Evolutionary conservation across 805 yeast genomes (phyloP).

Genomic region (Candida xyloterini): DNA sequence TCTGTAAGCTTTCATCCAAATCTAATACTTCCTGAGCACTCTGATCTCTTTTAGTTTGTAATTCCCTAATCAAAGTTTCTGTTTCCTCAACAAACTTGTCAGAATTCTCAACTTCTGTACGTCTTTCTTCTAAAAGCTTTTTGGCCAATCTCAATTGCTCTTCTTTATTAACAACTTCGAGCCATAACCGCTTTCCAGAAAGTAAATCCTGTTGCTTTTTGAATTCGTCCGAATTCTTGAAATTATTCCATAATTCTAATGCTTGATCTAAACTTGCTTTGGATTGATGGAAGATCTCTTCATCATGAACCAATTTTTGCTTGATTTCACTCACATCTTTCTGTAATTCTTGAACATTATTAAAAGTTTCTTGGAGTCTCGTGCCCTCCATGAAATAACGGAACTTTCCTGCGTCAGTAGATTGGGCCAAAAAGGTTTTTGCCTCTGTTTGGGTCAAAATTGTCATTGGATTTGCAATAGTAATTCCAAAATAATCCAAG

Average conservation of each 20-base stretch:
- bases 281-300: constrained; percentile 28
- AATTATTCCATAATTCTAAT: constrained; percentile 36
- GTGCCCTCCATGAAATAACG: constrained; percentile 79
- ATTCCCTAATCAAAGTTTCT: constrained; percentile 6
- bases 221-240: constrained; percentile 40
- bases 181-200: constrained; percentile 50
- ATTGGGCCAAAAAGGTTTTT: constrained; percentile 76
- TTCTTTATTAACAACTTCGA: constrained; percentile 35
- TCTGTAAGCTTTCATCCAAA: constrained; percentile 13
- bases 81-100: constrained; percentile 19
- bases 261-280: constrained; percentile 43
- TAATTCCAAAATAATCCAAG: constrained; percentile 66
- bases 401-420: constrained; percentile 71
- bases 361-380: constrained; percentile 61
- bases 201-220: constrained; percentile 37
- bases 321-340: constrained; percentile 39
- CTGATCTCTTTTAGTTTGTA: constrained; percentile 19
- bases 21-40: constrained; percentile 16
- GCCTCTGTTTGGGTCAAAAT: constrained; percentile 94
- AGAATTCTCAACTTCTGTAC: constrained; percentile 18
- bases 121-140: constrained; percentile 15
- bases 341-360: constrained; percentile 45
- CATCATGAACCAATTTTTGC: constrained; percentile 38
- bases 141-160: constrained; percentile 22
- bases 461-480: constrained; percentile 87